Percentiles rank a stretch among this genome's conserved stretches.
These are phyloP conservation scores for Pseudogymnoascus sp. DNA, from an alignment of 2,329 filamentous ascomycete species.

Conservation along the genomic window DNA sequence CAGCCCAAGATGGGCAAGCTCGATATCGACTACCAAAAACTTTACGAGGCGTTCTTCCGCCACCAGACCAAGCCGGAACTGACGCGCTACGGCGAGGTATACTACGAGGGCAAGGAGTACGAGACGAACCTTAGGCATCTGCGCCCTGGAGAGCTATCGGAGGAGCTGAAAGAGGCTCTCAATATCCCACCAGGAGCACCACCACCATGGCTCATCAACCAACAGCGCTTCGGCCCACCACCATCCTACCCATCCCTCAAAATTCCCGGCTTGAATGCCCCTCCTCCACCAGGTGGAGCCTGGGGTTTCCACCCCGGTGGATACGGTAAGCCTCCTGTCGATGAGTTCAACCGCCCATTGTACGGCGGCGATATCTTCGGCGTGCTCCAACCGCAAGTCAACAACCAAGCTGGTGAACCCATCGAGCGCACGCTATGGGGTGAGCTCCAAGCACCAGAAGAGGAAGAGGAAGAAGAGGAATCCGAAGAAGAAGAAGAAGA, in stretches of 20 bases:
- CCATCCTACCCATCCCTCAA: conserved; percentile 94
- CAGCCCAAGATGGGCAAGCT: conserved; percentile 94
- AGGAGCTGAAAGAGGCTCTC: conserved; percentile 83
- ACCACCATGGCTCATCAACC: conserved; percentile 94
- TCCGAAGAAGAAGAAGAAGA: conserved; percentile 66
- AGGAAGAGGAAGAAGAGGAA: conserved; percentile 59
- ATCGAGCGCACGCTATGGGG: conserved; percentile 89
- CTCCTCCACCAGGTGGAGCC: conserved; percentile 75
- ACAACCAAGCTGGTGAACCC: conserved; percentile 61
- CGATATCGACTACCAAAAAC: conserved; percentile 96
- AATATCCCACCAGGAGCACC: conserved; percentile 90
- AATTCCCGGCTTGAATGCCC: conserved; percentile 88
- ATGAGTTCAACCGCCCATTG: conserved; percentile 83
- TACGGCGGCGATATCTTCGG: conserved; percentile 96
- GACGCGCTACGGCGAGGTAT: conserved; percentile 95
- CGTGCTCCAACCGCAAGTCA: conserved; percentile 54
- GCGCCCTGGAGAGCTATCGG: conserved; percentile 80
- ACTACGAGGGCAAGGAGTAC: conserved; percentile 97
- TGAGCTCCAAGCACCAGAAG: conserved; percentile 71
- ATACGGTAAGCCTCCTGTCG: conserved; percentile 91
- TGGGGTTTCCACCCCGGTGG: conserved; percentile 96
- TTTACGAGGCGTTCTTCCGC: conserved; percentile 97
- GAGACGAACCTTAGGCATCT: conserved; percentile 91
- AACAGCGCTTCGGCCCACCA: conserved; percentile 86
- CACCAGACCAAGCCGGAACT: conserved; percentile 94